These are phyloP conservation scores for Atkinsonella hypoxylon DNA, from an alignment of 2,329 filamentous ascomycete genomes.

Conservation along the genomic window DNA sequence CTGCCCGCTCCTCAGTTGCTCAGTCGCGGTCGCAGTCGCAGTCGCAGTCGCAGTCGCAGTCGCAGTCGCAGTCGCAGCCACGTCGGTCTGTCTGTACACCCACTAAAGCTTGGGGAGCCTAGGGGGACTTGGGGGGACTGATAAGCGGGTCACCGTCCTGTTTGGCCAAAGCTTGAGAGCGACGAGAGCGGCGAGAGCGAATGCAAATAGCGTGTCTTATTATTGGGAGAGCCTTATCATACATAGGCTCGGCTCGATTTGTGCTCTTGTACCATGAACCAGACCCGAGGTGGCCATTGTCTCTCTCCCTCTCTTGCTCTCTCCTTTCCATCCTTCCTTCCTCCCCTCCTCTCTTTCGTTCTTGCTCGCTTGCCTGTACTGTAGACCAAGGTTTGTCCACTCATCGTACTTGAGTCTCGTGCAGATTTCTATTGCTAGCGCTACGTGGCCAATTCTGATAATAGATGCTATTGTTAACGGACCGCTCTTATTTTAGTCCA, in stretches of 20 bases:
- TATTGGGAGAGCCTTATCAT: background rate
- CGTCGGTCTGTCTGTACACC: background rate
- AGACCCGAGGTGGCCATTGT: background rate
- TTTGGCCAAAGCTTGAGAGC: background rate
- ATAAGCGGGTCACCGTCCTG: slow-evolving; percentile 2
- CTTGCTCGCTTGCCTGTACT: no score
- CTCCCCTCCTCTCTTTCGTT: no score
- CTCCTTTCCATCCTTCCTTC: no score
- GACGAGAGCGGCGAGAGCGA: slow-evolving; percentile 3
- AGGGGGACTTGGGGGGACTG: slow-evolving; percentile 2
- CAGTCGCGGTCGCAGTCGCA: background rate
- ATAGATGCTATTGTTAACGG: no score
- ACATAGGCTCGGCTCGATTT: no score
- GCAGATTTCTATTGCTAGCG: no score
- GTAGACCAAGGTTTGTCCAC: no score
- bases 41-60: background rate
- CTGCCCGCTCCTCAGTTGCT: background rate
- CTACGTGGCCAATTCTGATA: no score
- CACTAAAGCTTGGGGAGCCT: background rate
- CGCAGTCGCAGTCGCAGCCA: background rate
- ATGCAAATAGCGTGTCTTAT: slow-evolving; percentile 1
- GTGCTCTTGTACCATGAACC: background rate
- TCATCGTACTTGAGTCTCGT: no score
- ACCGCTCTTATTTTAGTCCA: no score
- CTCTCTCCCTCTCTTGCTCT: background rate